Evolutionary conservation across 176 grass and related monocot species (phyloP).

Genomic region (Raddia distichophylla): DNA sequence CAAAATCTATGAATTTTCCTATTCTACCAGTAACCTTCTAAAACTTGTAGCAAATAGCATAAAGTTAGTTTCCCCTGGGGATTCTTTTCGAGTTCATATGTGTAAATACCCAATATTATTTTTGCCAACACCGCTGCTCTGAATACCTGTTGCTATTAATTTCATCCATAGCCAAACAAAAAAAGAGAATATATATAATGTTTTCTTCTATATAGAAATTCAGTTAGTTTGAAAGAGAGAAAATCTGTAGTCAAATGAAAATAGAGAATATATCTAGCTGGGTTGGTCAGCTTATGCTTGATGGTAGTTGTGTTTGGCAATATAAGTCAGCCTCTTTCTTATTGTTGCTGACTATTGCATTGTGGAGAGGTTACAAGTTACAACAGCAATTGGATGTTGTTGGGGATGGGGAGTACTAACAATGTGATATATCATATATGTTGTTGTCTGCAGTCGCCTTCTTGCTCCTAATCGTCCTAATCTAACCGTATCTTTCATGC

Average conservation of each 20-base stretch:
- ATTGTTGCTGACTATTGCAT: background rate
- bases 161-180: background rate
- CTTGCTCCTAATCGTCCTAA: too few species aligned
- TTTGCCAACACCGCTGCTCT: background rate
- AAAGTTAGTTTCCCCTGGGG: background rate
- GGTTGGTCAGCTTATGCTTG: slow-evolving; percentile 9
- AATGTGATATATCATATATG: too few species aligned
- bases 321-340: background rate
- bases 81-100: slow-evolving; percentile 3
- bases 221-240: background rate
- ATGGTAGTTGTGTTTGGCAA: background rate
- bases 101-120: background rate
- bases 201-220: slow-evolving; percentile 2
- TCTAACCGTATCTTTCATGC: too few species aligned
- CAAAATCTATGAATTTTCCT: slow-evolving; percentile 18
- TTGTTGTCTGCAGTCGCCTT: too few species aligned
- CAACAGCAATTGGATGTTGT: background rate
- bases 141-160: background rate
- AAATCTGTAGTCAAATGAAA: too few species aligned
- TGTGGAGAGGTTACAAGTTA: background rate
- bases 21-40: background rate
- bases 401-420: too few species aligned
- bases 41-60: slow-evolving; percentile 1
- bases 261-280: background rate
- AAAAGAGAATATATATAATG: background rate